These are phyloP conservation scores for Madurella mycetomatis DNA, from an alignment of 2,329 filamentous ascomycete genomes.

Conservation along the genomic window DNA sequence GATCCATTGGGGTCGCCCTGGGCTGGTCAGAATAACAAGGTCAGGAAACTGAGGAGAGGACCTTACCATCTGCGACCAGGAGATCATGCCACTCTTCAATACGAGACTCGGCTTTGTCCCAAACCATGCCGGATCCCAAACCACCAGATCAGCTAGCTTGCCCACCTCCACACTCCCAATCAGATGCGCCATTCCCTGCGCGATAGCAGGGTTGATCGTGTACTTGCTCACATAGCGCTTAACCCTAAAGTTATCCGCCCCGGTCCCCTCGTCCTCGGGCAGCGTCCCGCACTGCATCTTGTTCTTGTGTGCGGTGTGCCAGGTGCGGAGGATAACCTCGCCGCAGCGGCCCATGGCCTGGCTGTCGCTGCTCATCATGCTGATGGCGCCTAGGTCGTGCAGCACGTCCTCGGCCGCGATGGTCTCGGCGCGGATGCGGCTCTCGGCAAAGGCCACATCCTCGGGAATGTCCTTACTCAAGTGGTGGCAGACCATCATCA, in stretches of 20 bases:
- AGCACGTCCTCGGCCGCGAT: slow-evolving; percentile 96
- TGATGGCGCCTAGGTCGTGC: slow-evolving; percentile 90
- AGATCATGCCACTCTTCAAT: slow-evolving; percentile 83
- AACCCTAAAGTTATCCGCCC: slow-evolving; percentile 84
- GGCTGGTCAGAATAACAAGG: not conserved
- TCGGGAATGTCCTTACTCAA: slow-evolving; percentile 89
- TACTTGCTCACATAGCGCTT: slow-evolving; percentile 95
- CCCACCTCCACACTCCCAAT: slow-evolving; percentile 85
- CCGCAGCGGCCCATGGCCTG: slow-evolving; percentile 97
- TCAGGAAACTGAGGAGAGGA: not conserved
- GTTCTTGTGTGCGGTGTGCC: slow-evolving; percentile 98
- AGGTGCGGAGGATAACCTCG: slow-evolving; percentile 87
- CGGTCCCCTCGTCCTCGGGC: slow-evolving; percentile 71
- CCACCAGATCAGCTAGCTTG: slow-evolving; percentile 81
- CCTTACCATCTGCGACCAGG: slow-evolving; percentile 75
- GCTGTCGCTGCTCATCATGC: slow-evolving; percentile 94
- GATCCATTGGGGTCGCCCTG: slow-evolving; percentile 76
- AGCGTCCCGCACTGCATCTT: slow-evolving; percentile 76
- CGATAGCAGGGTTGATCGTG: slow-evolving; percentile 87
- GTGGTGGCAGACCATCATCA: slow-evolving; percentile 98
- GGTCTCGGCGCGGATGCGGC: slow-evolving; percentile 88
- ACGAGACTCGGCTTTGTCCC: slow-evolving; percentile 79
- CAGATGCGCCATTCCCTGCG: slow-evolving; percentile 84
- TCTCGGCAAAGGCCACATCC: slow-evolving; percentile 93
- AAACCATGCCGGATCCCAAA: slow-evolving; percentile 84